Conservation (phyloP, 768 basidiomycete species). For the Ramaria rubella region DNA sequence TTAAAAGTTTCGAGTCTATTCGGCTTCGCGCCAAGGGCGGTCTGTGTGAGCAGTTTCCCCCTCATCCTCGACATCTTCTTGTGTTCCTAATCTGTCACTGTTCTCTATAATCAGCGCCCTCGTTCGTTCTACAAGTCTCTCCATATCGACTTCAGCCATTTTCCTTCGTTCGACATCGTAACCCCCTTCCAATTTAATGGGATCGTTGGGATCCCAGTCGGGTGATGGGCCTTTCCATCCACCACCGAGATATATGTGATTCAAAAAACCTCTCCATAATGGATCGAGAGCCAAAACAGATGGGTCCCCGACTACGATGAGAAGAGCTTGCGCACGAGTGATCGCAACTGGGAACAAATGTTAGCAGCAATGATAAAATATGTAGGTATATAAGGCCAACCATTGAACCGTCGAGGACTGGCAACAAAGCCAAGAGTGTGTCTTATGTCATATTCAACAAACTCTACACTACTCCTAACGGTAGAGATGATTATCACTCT, state of each 20-base stretch:
- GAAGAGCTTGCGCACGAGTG: constrained; percentile 57
- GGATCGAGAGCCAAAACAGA: constrained; percentile 50
- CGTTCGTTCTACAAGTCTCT: constrained; percentile 19
- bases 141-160: constrained; percentile 34
- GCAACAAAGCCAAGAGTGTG: constrained; percentile 55
- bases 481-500: constrained; percentile 53
- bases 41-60: constrained; percentile 5
- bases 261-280: constrained; percentile 55
- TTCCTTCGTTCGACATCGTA: constrained; percentile 29
- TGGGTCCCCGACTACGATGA: constrained; percentile 59
- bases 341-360: constrained; percentile 43
- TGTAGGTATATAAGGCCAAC: constrained; percentile 26
- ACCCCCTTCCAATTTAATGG: constrained; percentile 32
- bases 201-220: constrained; percentile 31
- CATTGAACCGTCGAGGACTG: constrained; percentile 50
- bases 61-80: constrained; percentile 5
- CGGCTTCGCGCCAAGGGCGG: constrained; percentile 9
- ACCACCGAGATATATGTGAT: constrained; percentile 41
- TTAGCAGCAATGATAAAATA: background rate
- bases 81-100: background rate
- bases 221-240: constrained; percentile 46
- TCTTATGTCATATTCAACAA: constrained; percentile 43
- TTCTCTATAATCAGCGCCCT: constrained; percentile 5
- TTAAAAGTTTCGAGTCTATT: too few relatives aligned
- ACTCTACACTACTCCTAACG: constrained; percentile 47